Conservation (phyloP, 2,329 filamentous ascomycete species). For the Fusarium globosum region DNA sequence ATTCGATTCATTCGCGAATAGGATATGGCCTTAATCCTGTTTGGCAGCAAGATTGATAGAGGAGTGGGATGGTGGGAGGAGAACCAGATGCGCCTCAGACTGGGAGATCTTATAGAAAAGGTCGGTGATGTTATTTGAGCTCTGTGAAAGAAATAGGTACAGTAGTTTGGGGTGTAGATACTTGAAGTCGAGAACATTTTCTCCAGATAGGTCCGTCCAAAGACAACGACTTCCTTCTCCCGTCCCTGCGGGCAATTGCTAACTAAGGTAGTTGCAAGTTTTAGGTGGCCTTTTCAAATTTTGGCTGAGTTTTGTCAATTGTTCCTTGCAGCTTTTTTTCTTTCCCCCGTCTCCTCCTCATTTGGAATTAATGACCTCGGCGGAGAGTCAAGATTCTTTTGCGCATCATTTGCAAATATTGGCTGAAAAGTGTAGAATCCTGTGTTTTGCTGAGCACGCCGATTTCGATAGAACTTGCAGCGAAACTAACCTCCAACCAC, state of each 20-base stretch:
- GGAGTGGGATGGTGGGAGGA: too few relatives aligned
- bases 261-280: neutral
- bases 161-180: neutral
- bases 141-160: neutral
- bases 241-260: neutral
- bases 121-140: neutral
- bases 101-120: neutral
- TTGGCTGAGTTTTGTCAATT: neutral
- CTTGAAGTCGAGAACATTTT: neutral
- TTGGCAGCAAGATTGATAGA: too few relatives aligned
- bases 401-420: conserved; percentile 44
- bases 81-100: too few relatives aligned
- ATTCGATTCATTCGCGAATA: too few relatives aligned
- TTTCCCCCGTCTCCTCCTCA: neutral
- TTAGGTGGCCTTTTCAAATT: neutral
- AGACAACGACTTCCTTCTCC: neutral
- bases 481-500: conserved; percentile 50
- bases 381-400: conserved; percentile 12
- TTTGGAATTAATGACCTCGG: conserved; percentile 14
- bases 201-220: neutral
- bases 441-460: conserved; percentile 30
- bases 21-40: too few relatives aligned
- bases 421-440: conserved; percentile 54
- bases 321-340: neutral
- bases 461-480: neutral